Percentiles rank a stretch among this genome's conserved stretches.
Evolutionary conservation across 2,329 filamentous ascomycete species (phyloP).

Genomic region (Corynespora cassiicola): DNA sequence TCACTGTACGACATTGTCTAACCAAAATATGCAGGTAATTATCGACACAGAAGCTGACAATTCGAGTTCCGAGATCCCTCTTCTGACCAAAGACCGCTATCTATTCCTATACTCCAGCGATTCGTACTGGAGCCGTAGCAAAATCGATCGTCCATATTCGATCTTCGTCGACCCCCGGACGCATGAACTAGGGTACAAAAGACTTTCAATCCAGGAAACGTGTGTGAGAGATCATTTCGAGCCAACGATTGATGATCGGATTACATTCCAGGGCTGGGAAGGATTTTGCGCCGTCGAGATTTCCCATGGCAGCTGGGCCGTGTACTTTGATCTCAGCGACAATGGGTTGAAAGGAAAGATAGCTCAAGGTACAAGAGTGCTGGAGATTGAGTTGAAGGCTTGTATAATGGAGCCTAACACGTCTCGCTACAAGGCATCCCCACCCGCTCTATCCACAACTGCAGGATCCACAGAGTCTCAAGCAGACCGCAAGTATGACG

Average conservation of each 20-base stretch:
- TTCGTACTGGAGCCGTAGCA: too few relatives aligned
- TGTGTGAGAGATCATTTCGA: too few relatives aligned
- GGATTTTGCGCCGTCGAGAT: slow-evolving; percentile 31
- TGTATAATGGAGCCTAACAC: too few relatives aligned
- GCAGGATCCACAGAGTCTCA: too few relatives aligned
- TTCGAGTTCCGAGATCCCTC: too few relatives aligned
- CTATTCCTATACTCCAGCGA: slow-evolving; percentile 61
- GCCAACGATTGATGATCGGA: too few relatives aligned
- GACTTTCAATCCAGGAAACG: too few relatives aligned
- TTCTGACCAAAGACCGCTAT: too few relatives aligned
- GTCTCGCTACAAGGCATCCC: too few relatives aligned
- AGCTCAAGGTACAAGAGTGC: slow-evolving; percentile 52
- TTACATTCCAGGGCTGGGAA: slow-evolving; percentile 32
- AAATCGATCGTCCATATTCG: too few relatives aligned
- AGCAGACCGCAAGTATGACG: too few relatives aligned
- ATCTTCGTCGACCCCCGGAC: slow-evolving; percentile 25
- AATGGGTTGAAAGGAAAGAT: slow-evolving; percentile 44
- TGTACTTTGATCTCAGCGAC: slow-evolving; percentile 53
- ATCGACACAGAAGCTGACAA: slow-evolving; percentile 55
- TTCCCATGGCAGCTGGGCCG: slow-evolving; percentile 20
- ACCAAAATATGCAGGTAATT: slow-evolving; percentile 34
- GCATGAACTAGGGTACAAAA: slow-evolving; percentile 26
- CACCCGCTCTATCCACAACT: too few relatives aligned
- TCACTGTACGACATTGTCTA: neutral
- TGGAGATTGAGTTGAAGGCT: slow-evolving; percentile 61